Conservation (phyloP, 257 asterid species). For the Petunia axillaris region DNA sequence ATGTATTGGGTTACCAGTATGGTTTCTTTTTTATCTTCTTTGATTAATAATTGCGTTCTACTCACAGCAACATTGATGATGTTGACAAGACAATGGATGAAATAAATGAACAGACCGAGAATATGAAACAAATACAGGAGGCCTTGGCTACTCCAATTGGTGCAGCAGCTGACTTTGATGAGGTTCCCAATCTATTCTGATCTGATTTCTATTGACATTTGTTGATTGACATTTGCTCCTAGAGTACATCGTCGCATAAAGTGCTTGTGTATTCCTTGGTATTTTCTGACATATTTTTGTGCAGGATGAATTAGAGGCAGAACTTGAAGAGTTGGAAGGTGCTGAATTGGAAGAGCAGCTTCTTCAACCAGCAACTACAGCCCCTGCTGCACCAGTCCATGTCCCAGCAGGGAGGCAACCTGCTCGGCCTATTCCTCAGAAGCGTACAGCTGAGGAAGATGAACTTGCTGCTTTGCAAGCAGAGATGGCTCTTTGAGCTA, state of each 20-base stretch:
- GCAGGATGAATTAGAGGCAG: conserved; percentile 50
- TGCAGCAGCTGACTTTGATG: conserved; percentile 44
- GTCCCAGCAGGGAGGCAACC: conserved; percentile 37
- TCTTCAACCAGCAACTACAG: conserved; percentile 44
- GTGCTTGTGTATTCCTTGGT: not conserved
- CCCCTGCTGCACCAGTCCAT: conserved; percentile 38
- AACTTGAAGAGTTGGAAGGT: conserved; percentile 46
- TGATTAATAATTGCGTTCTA: not conserved
- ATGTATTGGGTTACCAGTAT: not conserved
- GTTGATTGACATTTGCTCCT: not conserved
- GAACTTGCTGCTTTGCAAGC: conserved; percentile 46
- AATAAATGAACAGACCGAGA: conserved; percentile 44
- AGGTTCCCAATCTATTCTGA: conserved; percentile 26
- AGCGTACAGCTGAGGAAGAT: conserved; percentile 39
- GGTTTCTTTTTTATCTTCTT: not conserved
- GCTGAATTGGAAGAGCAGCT: conserved; percentile 43
- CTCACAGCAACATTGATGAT: conserved; percentile 44
- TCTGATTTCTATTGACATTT: not conserved
- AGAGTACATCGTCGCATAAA: not conserved
- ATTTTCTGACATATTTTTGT: not conserved
- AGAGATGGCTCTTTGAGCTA: conserved; percentile 43
- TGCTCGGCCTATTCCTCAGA: conserved; percentile 34
- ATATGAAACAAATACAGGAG: conserved; percentile 43
- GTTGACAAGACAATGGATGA: conserved; percentile 50
- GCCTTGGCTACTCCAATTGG: conserved; percentile 46